Conservation (phyloP, 768 basidiomycete species). For the Mrakia gelida region DNA sequence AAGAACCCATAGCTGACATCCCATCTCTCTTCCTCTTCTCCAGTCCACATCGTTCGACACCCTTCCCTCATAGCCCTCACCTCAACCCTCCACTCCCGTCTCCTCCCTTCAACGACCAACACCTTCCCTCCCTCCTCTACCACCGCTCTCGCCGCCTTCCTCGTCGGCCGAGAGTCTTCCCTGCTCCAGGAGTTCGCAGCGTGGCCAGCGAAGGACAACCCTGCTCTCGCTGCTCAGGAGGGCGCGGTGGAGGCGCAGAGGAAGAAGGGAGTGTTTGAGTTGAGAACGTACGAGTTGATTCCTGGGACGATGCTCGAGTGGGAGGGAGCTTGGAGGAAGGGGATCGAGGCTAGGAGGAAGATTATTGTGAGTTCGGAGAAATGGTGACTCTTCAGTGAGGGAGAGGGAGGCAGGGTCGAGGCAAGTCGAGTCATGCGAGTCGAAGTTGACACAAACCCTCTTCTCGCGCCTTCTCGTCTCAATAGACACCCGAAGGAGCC, state of each 20-base stretch:
- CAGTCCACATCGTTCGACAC: conserved; percentile 29
- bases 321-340: conserved; percentile 89
- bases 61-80: conserved; percentile 1
- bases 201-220: conserved; percentile 51
- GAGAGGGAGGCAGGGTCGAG: too few species aligned
- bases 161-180: conserved; percentile 17
- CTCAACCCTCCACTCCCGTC: conserved; percentile 23
- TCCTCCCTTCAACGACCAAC: conserved; percentile 52
- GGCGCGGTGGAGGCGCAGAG: conserved; percentile 47
- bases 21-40: background rate
- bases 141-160: background rate
- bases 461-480: background rate
- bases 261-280: conserved; percentile 84
- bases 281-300: conserved; percentile 78
- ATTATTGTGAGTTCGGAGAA: conserved; percentile 57
- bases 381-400: background rate
- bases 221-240: conserved; percentile 40
- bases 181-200: conserved; percentile 45
- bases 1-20: background rate
- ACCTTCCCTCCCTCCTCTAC: background rate
- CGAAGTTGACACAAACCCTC: background rate
- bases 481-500: conserved; percentile 42
- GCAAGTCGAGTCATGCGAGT: too few species aligned
- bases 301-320: conserved; percentile 90
- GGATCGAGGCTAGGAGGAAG: conserved; percentile 86